A percentile compares a stretch with the other conserved stretches of the same genome.
Evolutionary conservation across 805 yeast species (phyloP).

Genomic region (Metschnikowia kunwiensis): DNA sequence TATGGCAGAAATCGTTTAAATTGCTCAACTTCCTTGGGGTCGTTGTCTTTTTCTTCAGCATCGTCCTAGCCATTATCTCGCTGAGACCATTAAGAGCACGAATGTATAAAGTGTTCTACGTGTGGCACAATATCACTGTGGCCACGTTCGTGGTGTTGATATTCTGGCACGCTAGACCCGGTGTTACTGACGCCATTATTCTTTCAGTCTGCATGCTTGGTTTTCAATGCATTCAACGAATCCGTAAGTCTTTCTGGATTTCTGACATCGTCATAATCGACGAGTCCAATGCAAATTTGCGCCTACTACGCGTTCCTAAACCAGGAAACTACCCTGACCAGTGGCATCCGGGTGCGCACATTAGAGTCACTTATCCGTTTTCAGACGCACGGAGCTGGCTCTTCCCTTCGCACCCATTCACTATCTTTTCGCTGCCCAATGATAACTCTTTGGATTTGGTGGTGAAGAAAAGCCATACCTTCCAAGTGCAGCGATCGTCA

Average conservation of each 20-base stretch:
- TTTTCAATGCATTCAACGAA: slow-evolving; percentile 37
- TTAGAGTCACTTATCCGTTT: slow-evolving; percentile 32
- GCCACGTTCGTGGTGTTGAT: slow-evolving; percentile 44
- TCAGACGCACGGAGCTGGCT: slow-evolving; percentile 29
- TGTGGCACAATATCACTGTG: slow-evolving; percentile 52
- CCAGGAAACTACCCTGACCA: slow-evolving; percentile 20
- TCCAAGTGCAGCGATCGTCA: slow-evolving; percentile 11
- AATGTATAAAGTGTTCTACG: slow-evolving; percentile 52
- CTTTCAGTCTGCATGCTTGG: slow-evolving; percentile 25
- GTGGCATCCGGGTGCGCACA: slow-evolving; percentile 56
- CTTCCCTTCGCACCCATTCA: slow-evolving; percentile 65
- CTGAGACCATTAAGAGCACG: slow-evolving; percentile 47
- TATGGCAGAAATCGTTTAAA: slow-evolving; percentile 30
- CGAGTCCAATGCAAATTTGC: slow-evolving; percentile 17
- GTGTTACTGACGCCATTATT: slow-evolving; percentile 41
- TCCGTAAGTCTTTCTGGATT: slow-evolving; percentile 17
- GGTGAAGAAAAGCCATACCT: slow-evolving; percentile 38
- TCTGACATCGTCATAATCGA: slow-evolving; percentile 19
- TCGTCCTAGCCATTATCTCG: slow-evolving; percentile 44
- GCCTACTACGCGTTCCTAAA: slow-evolving; percentile 20
- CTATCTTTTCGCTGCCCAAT: slow-evolving; percentile 47
- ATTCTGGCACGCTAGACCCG: slow-evolving; percentile 69
- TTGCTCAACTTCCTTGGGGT: slow-evolving; percentile 52
- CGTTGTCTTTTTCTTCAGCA: slow-evolving; percentile 33
- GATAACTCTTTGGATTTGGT: slow-evolving; percentile 43